Conservation (phyloP, 164 flowering plant species). For the Vitis labrusca region DNA sequence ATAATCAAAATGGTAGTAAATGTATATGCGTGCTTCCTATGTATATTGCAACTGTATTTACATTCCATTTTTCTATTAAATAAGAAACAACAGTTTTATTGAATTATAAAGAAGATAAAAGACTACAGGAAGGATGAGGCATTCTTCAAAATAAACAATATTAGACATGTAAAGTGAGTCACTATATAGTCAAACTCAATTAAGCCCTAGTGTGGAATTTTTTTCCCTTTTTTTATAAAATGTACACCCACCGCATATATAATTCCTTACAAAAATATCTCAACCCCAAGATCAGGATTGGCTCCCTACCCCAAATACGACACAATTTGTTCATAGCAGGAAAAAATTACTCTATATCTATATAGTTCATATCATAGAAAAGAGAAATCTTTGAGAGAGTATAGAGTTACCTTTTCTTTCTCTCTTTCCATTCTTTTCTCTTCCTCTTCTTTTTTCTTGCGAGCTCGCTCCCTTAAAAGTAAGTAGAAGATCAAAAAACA, state of each 20-base stretch:
- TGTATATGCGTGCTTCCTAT: too few species aligned
- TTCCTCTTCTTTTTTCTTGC: conserved; percentile 98
- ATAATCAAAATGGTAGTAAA: too few species aligned
- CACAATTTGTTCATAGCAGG: neutral
- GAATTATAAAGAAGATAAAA: too few species aligned
- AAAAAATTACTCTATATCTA: neutral
- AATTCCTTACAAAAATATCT: neutral
- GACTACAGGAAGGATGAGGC: too few species aligned
- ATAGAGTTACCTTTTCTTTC: conserved; percentile 72
- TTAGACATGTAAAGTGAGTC: neutral
- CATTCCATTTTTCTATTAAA: too few species aligned
- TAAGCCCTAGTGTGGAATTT: neutral
- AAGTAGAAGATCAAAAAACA: neutral
- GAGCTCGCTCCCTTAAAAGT: conserved; percentile 79
- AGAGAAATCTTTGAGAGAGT: neutral
- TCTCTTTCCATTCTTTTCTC: conserved; percentile 90
- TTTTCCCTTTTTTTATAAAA: neutral
- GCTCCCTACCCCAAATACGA: neutral
- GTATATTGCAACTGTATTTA: too few species aligned
- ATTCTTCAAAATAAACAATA: too few species aligned
- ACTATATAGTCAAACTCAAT: neutral
- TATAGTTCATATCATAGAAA: neutral
- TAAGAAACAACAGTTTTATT: too few species aligned
- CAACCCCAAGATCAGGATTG: neutral
- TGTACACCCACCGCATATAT: neutral